These are phyloP conservation scores for Rhexocercosporidium sp. DNA, from an alignment of 2,329 filamentous ascomycete genomes.

Conservation along the genomic window DNA sequence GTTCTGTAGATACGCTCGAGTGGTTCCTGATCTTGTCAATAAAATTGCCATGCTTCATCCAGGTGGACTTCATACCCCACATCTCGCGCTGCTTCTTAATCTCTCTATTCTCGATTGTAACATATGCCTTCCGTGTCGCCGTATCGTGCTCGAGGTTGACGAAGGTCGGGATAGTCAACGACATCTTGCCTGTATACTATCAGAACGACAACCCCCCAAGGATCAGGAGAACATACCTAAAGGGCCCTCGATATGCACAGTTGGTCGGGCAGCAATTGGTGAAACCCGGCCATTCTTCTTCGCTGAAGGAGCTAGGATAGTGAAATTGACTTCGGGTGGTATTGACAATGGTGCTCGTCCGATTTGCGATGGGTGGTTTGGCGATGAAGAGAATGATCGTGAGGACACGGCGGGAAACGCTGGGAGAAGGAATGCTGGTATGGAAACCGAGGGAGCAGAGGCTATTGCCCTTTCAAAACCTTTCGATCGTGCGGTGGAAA, in stretches of 20 bases:
- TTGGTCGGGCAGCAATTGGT: conserved; percentile 64
- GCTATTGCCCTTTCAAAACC: conserved; percentile 62
- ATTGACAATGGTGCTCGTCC: conserved; percentile 81
- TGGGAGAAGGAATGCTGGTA: conserved; percentile 76
- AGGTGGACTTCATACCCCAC: conserved; percentile 64
- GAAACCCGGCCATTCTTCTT: conserved; percentile 36
- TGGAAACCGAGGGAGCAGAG: conserved; percentile 53
- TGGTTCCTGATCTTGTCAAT: conserved; percentile 67
- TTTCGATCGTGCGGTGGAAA: conserved; percentile 66
- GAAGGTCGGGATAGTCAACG: conserved; percentile 79
- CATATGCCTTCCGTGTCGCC: conserved; percentile 63
- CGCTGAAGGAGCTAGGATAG: conserved; percentile 63
- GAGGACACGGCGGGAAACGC: conserved; percentile 61
- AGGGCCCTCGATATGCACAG: conserved; percentile 79
- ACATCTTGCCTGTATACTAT: conserved; percentile 66
- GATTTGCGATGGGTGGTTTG: conserved; percentile 76
- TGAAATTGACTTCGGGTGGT: conserved; percentile 81
- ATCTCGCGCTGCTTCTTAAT: conserved; percentile 84
- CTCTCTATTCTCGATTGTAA: conserved; percentile 72
- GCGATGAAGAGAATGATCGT: conserved; percentile 74
- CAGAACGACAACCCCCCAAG: background rate
- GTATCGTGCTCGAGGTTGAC: conserved; percentile 73
- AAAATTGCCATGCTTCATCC: background rate
- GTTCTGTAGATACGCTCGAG: conserved; percentile 87
- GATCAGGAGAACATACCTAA: conserved; percentile 59